Evolutionary conservation across 176 grass and related monocot species (phyloP).

Genomic region (Rhynchospora pubera): DNA sequence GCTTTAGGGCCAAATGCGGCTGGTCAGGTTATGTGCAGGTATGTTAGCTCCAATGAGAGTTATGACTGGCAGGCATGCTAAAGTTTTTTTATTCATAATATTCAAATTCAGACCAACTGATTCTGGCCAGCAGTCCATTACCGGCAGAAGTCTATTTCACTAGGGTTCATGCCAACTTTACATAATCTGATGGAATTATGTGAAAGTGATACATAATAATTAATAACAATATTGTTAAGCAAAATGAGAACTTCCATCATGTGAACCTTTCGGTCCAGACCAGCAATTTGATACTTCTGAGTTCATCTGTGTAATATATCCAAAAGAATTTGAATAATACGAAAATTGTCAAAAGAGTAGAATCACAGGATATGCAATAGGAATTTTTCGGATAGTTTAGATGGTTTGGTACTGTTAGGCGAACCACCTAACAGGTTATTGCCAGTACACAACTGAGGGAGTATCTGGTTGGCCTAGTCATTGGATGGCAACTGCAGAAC

Average conservation of each 20-base stretch:
- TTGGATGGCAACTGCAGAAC: no score
- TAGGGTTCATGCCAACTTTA: background rate
- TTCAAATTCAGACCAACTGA: background rate
- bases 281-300: background rate
- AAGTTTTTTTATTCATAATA: background rate
- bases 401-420: no score
- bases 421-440: no score
- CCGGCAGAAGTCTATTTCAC: background rate
- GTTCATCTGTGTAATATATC: background rate
- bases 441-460: no score
- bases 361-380: background rate
- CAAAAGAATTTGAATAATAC: background rate
- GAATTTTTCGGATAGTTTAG: background rate
- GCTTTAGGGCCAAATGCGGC: slow-evolving; percentile 77
- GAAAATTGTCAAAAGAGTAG: background rate
- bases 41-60: slow-evolving; percentile 7
- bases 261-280: background rate
- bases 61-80: background rate
- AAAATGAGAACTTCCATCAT: background rate
- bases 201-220: slow-evolving; percentile 7
- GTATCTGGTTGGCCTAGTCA: no score
- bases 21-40: slow-evolving; percentile 56
- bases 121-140: background rate
- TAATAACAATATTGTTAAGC: background rate
- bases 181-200: slow-evolving; percentile 1